phyloP scores from a whole-genome alignment of 108 stramenopile genomes.

The Bacterosira constricta region DNA sequence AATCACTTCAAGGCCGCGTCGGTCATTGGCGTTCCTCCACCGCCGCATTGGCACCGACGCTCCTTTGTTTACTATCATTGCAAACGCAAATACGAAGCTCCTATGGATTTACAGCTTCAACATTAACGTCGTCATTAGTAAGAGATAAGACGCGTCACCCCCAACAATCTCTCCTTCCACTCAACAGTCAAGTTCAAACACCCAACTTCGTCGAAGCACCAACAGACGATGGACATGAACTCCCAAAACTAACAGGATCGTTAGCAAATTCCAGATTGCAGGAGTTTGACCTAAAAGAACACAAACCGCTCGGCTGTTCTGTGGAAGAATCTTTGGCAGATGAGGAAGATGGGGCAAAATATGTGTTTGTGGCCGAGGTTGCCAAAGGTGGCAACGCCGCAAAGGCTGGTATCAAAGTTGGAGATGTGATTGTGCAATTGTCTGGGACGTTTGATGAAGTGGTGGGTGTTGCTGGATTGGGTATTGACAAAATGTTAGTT shows the following conservation, averaged over 20 bases:
- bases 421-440: constrained; percentile 75
- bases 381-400: constrained; percentile 63
- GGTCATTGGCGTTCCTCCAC: background rate
- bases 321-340: constrained; percentile 75
- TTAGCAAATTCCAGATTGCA: constrained; percentile 34
- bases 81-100: background rate
- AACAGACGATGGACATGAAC: background rate
- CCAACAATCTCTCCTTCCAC: background rate
- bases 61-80: constrained; percentile 5
- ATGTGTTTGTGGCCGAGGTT: constrained; percentile 78
- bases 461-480: constrained; percentile 40
- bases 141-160: background rate
- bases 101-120: constrained; percentile 4
- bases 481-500: constrained; percentile 63
- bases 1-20: background rate
- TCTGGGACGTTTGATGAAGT: constrained; percentile 66
- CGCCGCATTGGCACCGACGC: constrained; percentile 13
- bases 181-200: constrained; percentile 15
- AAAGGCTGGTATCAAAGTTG: constrained; percentile 65
- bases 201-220: constrained; percentile 1
- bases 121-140: background rate
- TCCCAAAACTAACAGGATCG: constrained; percentile 16
- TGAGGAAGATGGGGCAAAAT: constrained; percentile 44
- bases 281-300: constrained; percentile 50
- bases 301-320: constrained; percentile 76